Conservation (phyloP, 768 basidiomycete species). For the Lyophyllum decastes region DNA sequence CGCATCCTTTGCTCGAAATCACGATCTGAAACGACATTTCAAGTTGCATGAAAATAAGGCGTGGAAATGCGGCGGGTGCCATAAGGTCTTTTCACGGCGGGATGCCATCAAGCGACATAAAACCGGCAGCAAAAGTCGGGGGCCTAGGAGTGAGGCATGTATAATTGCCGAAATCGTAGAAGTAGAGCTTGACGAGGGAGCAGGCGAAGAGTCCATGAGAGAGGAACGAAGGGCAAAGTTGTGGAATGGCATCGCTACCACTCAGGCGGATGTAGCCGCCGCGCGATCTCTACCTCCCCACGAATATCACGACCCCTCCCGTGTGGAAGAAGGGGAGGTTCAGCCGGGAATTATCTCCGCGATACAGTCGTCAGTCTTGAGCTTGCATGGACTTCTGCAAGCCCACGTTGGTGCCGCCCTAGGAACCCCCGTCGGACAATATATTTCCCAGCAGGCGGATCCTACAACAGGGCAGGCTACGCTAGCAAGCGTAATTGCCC, state of each 20-base stretch:
- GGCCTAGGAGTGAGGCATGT: slow-evolving; percentile 53
- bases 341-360: slow-evolving; percentile 45
- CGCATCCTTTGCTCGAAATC: slow-evolving; percentile 76
- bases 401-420: slow-evolving; percentile 57
- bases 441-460: slow-evolving; percentile 34
- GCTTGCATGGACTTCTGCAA: slow-evolving; percentile 58
- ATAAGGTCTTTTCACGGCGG: slow-evolving; percentile 72
- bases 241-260: slow-evolving; percentile 62
- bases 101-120: slow-evolving; percentile 83
- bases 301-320: slow-evolving; percentile 27
- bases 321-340: slow-evolving; percentile 65
- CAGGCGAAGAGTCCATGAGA: slow-evolving; percentile 45
- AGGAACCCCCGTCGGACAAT: slow-evolving; percentile 38
- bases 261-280: slow-evolving; percentile 31
- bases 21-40: slow-evolving; percentile 78
- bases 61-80: slow-evolving; percentile 74
- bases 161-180: slow-evolving; percentile 61
- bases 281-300: slow-evolving; percentile 17
- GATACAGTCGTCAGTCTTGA: slow-evolving; percentile 53
- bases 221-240: slow-evolving; percentile 64
- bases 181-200: slow-evolving; percentile 49
- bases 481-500: slow-evolving; percentile 70
- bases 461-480: slow-evolving; percentile 64
- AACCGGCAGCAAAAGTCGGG: slow-evolving; percentile 54
- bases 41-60: slow-evolving; percentile 72